A percentile compares a stretch with the other conserved stretches of the same genome.
phyloP scores from a whole-genome alignment of 1,284 basidiomycete species.

The Marasmius tenuissimus region DNA sequence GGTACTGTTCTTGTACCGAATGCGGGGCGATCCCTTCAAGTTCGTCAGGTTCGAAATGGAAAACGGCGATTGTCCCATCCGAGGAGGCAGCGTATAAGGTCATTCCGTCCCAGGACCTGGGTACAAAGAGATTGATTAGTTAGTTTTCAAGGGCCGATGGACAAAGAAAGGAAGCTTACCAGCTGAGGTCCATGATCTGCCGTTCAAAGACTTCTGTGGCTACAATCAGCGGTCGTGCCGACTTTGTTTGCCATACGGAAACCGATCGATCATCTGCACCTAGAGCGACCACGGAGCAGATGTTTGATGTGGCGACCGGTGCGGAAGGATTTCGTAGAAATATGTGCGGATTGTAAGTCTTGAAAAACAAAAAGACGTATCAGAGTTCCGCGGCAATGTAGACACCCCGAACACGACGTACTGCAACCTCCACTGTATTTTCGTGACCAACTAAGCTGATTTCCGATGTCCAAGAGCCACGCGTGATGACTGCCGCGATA shows the following conservation, averaged over 20 bases:
- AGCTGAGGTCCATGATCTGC: conserved; percentile 94
- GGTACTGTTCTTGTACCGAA: conserved; percentile 72
- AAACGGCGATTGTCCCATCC: conserved; percentile 90
- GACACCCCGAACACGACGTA: conserved; percentile 36
- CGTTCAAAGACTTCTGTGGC: conserved; percentile 93
- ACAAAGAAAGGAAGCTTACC: conserved; percentile 50
- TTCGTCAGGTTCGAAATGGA: conserved; percentile 80
- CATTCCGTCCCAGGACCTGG: conserved; percentile 88
- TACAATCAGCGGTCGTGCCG: conserved; percentile 87
- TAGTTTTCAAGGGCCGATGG: not conserved
- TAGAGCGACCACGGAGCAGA: conserved; percentile 85
- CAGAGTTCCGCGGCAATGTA: conserved; percentile 15
- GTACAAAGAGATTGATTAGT: not conserved
- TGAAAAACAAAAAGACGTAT: conserved; percentile 8
- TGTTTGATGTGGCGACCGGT: conserved; percentile 72
- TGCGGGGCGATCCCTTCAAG: conserved; percentile 82
- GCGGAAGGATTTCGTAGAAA: conserved; percentile 76
- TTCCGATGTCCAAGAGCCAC: conserved; percentile 85
- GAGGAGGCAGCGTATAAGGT: conserved; percentile 94
- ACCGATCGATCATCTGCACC: conserved; percentile 88
- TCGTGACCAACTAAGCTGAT: conserved; percentile 96
- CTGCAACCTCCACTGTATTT: conserved; percentile 96
- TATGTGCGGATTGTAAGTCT: conserved; percentile 92
- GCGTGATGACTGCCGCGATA: conserved; percentile 91
- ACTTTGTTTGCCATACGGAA: conserved; percentile 93